phyloP scores from a whole-genome alignment of 148 eudicot genomes.

The Rhododendron vialii region DNA sequence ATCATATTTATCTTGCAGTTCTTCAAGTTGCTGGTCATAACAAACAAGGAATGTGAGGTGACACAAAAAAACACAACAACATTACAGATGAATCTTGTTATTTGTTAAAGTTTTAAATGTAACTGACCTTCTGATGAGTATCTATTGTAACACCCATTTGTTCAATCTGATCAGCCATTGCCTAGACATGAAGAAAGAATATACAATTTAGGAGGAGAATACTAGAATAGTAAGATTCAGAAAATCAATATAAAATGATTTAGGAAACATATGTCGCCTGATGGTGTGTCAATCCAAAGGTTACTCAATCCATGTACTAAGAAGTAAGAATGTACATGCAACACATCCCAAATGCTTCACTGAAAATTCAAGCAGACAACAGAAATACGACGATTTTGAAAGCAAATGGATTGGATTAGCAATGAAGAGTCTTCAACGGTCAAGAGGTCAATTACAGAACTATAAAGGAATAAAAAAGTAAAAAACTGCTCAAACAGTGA shows the following conservation, averaged over 20 bases:
- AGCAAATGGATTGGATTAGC: background rate
- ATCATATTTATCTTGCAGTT: slow-evolving; percentile 52
- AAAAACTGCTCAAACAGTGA: background rate
- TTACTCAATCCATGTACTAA: background rate
- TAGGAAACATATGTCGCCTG: background rate
- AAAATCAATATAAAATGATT: background rate
- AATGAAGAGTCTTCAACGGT: background rate
- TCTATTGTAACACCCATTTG: slow-evolving; percentile 69
- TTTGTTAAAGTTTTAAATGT: background rate
- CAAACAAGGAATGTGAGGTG: background rate
- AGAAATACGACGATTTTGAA: background rate
- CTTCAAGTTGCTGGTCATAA: slow-evolving; percentile 50
- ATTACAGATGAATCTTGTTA: background rate
- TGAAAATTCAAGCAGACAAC: background rate
- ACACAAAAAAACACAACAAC: background rate
- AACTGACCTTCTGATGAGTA: slow-evolving; percentile 57
- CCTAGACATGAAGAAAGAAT: slow-evolving; percentile 26
- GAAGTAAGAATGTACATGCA: background rate
- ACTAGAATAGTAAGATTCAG: background rate
- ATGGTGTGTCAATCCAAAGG: background rate
- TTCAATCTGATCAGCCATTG: slow-evolving; percentile 83
- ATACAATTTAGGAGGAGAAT: background rate
- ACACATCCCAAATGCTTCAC: background rate
- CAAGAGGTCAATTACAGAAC: background rate
- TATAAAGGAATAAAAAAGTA: background rate